Percentiles rank a stretch among this genome's conserved stretches.
Evolutionary conservation across 768 basidiomycete species (phyloP).

Genomic region (Boletus rex-veris): DNA sequence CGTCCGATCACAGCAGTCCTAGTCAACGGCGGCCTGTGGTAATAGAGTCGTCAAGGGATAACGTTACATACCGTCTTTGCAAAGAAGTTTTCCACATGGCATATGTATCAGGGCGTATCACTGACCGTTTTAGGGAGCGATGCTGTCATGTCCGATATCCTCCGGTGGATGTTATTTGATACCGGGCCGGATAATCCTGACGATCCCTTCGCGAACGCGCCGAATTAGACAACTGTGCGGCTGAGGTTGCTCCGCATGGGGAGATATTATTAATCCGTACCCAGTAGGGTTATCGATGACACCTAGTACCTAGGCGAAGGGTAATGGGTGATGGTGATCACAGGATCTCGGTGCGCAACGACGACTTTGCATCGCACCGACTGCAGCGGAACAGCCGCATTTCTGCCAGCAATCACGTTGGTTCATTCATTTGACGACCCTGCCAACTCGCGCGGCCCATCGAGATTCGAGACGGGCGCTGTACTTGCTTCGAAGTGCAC

Average conservation of each 20-base stretch:
- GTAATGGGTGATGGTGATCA: conserved; percentile 13
- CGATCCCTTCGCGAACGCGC: conserved; percentile 31
- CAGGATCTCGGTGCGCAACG: conserved; percentile 13
- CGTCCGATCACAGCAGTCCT: conserved; percentile 4
- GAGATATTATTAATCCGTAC: conserved; percentile 26
- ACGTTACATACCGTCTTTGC: conserved; percentile 7
- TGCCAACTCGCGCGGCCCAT: conserved; percentile 1
- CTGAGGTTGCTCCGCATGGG: conserved; percentile 18
- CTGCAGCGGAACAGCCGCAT: conserved; percentile 17
- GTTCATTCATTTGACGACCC: conserved; percentile 19
- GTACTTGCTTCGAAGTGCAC: conserved; percentile 21
- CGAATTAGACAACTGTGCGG: conserved; percentile 17
- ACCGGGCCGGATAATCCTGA: conserved; percentile 30
- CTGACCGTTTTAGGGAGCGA: conserved; percentile 7
- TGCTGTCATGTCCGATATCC: conserved; percentile 24
- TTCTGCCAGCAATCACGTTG: conserved; percentile 18
- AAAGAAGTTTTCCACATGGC: conserved; percentile 18
- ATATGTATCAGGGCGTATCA: conserved; percentile 25
- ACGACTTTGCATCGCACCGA: conserved; percentile 20
- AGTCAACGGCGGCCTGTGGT: conserved; percentile 1
- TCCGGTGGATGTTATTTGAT: conserved; percentile 18
- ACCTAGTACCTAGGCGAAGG: conserved; percentile 1
- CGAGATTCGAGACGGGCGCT: conserved; percentile 18
- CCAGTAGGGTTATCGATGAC: conserved; percentile 21
- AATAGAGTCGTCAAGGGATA: conserved; percentile 10